phyloP scores from a whole-genome alignment of 139 green algal species.

The Chlorella sp. region DNA sequence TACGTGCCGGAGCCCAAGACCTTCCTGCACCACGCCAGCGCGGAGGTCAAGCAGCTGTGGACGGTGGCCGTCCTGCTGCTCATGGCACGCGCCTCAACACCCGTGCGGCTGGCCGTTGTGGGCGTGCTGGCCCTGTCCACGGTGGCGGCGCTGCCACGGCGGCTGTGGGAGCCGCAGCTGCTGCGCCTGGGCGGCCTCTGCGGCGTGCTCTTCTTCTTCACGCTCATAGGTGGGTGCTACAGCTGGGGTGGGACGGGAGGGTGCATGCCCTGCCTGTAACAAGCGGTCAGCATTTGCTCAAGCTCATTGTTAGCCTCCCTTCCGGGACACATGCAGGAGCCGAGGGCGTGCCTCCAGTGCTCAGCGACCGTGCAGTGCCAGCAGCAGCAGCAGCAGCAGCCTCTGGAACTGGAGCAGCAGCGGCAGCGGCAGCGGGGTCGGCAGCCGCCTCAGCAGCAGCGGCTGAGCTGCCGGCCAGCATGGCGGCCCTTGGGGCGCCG shows the following conservation, averaged over 20 bases:
- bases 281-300: no score
- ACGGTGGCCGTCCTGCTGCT: conserved; percentile 35
- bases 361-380: conserved; percentile 19
- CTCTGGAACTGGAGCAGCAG: neutral
- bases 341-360: conserved; percentile 33
- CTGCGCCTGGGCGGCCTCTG: conserved; percentile 33
- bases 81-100: conserved; percentile 3
- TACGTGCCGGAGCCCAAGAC: conserved; percentile 46
- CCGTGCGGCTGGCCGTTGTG: conserved; percentile 20
- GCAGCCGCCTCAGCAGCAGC: neutral
- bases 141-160: conserved; percentile 25
- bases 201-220: conserved; percentile 42
- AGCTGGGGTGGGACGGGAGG: no score
- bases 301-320: no score
- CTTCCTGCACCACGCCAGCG: conserved; percentile 38
- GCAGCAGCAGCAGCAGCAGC: neutral
- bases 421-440: neutral
- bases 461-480: conserved; percentile 17
- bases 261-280: no score
- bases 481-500: neutral
- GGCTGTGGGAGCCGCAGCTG: conserved; percentile 47
- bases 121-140: conserved; percentile 12
- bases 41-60: conserved; percentile 53
- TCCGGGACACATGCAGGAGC: neutral
- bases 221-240: conserved; percentile 32